Evolutionary conservation across 495 filamentous ascomycete species (phyloP).

Genomic region (Talaromyces thailandensis): DNA sequence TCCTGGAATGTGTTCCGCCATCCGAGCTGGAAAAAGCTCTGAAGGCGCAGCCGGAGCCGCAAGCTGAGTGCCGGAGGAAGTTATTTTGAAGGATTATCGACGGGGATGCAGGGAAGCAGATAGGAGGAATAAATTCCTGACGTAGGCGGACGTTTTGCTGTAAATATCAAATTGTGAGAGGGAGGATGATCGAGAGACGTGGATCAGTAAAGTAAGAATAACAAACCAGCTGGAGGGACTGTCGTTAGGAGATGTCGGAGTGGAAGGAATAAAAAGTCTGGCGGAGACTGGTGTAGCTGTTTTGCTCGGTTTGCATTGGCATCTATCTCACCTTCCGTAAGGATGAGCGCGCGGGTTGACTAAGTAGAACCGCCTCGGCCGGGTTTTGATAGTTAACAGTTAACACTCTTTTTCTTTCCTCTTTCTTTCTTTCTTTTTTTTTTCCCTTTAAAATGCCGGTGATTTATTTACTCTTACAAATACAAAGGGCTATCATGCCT

Average conservation of each 20-base stretch:
- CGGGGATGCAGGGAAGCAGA: not conserved
- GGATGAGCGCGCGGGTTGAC: not conserved
- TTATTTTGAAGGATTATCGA: not conserved
- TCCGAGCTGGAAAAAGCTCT: slow-evolving; percentile 28
- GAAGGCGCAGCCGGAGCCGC: slow-evolving; percentile 25
- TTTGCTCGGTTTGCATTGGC: not conserved
- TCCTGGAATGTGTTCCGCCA: slow-evolving; percentile 33
- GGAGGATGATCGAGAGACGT: not conserved
- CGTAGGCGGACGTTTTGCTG: not conserved
- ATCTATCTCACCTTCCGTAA: slow-evolving; percentile 44
- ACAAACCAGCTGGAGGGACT: not conserved
- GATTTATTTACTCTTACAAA: not conserved
- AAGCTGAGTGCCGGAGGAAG: slow-evolving; percentile 1
- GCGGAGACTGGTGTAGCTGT: not conserved
- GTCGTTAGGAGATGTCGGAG: not conserved
- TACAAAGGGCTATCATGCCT: not conserved
- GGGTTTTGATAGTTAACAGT: too few species aligned
- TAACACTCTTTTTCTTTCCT: not conserved
- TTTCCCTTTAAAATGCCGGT: not conserved
- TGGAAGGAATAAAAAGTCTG: not conserved
- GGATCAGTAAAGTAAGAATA: slow-evolving; percentile 3
- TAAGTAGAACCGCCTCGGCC: not conserved
- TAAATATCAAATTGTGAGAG: not conserved
- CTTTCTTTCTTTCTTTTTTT: not conserved
- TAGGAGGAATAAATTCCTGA: not conserved